Base-by-base conservation (phyloP, 768 basidiomycete species). In the Antrodiella citrinella region DNA sequence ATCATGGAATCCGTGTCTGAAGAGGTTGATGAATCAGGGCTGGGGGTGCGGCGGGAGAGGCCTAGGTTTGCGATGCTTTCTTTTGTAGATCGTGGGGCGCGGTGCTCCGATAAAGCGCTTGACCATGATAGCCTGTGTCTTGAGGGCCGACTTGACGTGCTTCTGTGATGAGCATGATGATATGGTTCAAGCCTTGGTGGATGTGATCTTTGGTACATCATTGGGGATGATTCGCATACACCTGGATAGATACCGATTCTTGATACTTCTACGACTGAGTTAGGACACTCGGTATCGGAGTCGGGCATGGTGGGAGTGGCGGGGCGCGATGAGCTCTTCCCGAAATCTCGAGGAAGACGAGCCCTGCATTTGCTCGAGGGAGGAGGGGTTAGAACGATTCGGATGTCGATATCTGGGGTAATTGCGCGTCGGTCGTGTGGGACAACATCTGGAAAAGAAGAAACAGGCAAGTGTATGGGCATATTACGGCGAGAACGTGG, bases 31-130 rank as follows among this genome's bases (percentile, higher is more conserved):
- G n/a, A 18, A 22, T 43, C 41, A 7, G 51, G 50, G 35, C 45
- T 35, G 20, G 54, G 54, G 24, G 42, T 15, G 13, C 26, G 45
- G 15, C 47, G 25, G 19, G 54, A 55, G 50, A 55, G 47, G 5
- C 51, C 51, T 22, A 52, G 30, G 13, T 19, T 21, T 12, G 51
- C 54, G 25, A 55, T 55, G 45, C 47, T 49, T 15, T 48, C 47
- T 52, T 51, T 55, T 55, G 54, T 52, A 55, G 21, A 18, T 43
- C 21, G 41, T 43, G 41, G 41, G 7, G 41, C 41, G n/a, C 9
- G 9, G 9, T 7, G 21, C 41, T 19, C 41, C 15, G 41, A 19
- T 18, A 43, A 19, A 22, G 18, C 21, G 18, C 9, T 9, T 18
- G 15, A 7, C 30, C 30, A 35, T 35, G 30, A 43, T 43, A 19